Evolutionary conservation across 495 filamentous ascomycete species (phyloP).

Genomic region (Neurospora sp.): DNA sequence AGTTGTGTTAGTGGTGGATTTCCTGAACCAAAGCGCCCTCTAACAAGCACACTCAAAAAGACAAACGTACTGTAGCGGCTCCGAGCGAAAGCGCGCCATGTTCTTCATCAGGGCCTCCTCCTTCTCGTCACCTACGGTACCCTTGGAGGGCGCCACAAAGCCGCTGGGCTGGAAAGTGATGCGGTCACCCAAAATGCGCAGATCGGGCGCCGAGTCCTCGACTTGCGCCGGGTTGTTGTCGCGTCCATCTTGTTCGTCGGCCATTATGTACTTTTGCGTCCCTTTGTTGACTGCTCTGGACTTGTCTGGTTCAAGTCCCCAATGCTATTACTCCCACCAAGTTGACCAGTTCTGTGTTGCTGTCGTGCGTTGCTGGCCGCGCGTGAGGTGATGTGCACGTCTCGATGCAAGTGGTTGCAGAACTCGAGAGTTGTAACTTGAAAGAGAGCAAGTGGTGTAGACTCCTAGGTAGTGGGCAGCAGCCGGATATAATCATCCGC

Average conservation of each 20-base stretch:
- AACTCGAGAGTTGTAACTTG: not conserved
- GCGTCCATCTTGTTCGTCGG: slow-evolving; percentile 21
- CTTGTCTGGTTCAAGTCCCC: not conserved
- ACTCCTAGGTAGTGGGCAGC: not conserved
- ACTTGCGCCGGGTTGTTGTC: slow-evolving; percentile 9
- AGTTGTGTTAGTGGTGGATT: slow-evolving; percentile 10
- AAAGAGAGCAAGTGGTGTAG: not conserved
- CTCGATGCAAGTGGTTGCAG: not conserved
- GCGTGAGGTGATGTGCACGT: not conserved
- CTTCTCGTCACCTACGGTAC: slow-evolving; percentile 31
- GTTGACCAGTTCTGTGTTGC: not conserved
- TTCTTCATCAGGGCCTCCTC: slow-evolving; percentile 70
- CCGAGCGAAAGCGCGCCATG: slow-evolving; percentile 64
- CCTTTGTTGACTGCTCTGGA: not conserved
- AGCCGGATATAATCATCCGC: not conserved
- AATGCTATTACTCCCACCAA: not conserved
- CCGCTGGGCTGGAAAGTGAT: slow-evolving; percentile 75
- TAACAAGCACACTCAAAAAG: too few relatives aligned
- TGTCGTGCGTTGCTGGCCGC: not conserved
- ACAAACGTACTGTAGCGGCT: slow-evolving; percentile 39
- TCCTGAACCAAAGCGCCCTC: not conserved
- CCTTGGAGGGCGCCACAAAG: slow-evolving; percentile 42
- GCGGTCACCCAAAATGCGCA: slow-evolving; percentile 70
- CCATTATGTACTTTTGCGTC: slow-evolving; percentile 13
- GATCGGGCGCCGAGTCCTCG: slow-evolving; percentile 57